Percentiles rank a stretch among this genome's conserved stretches.
Conservation (phyloP, 2,329 filamentous ascomycete genomes). For the Beauveria varroae region DNA sequence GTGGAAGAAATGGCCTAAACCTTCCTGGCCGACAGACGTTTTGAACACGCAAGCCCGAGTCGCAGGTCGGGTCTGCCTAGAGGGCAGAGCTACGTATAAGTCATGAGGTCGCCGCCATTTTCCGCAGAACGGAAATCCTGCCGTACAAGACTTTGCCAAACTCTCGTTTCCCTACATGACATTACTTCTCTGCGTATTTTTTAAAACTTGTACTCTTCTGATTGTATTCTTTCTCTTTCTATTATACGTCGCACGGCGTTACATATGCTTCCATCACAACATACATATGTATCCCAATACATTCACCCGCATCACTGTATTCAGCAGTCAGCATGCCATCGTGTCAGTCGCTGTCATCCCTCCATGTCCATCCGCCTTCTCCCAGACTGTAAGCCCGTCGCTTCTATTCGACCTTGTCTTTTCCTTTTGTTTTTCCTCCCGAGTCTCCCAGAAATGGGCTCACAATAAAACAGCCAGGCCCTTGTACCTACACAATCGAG, state of each 20-base stretch:
- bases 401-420: too few relatives aligned
- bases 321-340: not conserved
- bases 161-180: not conserved
- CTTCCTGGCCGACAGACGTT: not conserved
- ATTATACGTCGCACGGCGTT: not conserved
- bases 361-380: not conserved
- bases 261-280: not conserved
- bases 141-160: not conserved
- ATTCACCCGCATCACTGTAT: too few relatives aligned
- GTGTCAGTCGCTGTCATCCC: not conserved
- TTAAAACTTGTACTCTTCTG: not conserved
- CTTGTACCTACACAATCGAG: too few relatives aligned
- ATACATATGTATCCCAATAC: not conserved
- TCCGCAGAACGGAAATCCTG: not conserved
- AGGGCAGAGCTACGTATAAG: not conserved
- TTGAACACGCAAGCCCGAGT: too few relatives aligned
- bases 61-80: too few relatives aligned
- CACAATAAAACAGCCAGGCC: too few relatives aligned
- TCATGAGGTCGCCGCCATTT: not conserved
- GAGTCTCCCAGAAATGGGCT: too few relatives aligned
- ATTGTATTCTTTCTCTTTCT: not conserved
- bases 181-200: not conserved
- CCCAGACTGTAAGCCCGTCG: not conserved
- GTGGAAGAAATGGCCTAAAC: too few relatives aligned
- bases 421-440: too few relatives aligned